Base-by-base conservation (phyloP, 2,329 filamentous ascomycete species). In the Fonsecaea erecta region DNA sequence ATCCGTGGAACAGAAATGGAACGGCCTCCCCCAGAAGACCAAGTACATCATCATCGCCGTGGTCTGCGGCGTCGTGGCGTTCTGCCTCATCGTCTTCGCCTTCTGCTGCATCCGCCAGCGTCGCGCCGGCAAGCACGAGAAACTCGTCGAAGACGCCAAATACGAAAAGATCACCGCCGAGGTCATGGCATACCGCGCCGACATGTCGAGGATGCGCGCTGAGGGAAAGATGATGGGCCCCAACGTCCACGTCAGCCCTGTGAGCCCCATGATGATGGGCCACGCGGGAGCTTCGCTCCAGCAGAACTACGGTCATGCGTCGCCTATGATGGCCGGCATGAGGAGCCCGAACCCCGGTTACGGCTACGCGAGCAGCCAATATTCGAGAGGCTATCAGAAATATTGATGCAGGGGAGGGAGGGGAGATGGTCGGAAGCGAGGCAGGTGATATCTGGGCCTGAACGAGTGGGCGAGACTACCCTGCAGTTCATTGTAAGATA, bases 71-170 rank as follows among this genome's bases (percentile, higher is more conserved):
- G 75, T 74, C 11, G 74, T 70, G 28, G 72, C 71, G 4, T 46
- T 77, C 32, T 68, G 70, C 32, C 70, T 82, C 26, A 74, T 73
- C 7, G 70, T 77, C 21, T 74, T 81, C 26, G 69, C 76, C 11
- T 77, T 83, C 70, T 84, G 78, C 75, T 85, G 81, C 72, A 70
- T 84, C 67, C 77, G 76, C 54, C 82, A 85, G 73, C 79, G 84
- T 63, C 78, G 79, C 63, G 76, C 77, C 66, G 84, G 84, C 35
- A 79, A 80, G 64, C 77, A 78, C 52, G 83, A 85, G 72, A 77
- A 78, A 52, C 79, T 77, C 21, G 61, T 80, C 24, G 81, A 81
- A 46, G 81, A 84, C 66, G 76, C 77, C 71, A 79, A 79, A 56
- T 84, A 79, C 75, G 75, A 79, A 46, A 75, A 76, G 62, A 75